Evolutionary conservation across 306 rosid genomes (phyloP).

Genomic region (Adenanthera pavonina): DNA sequence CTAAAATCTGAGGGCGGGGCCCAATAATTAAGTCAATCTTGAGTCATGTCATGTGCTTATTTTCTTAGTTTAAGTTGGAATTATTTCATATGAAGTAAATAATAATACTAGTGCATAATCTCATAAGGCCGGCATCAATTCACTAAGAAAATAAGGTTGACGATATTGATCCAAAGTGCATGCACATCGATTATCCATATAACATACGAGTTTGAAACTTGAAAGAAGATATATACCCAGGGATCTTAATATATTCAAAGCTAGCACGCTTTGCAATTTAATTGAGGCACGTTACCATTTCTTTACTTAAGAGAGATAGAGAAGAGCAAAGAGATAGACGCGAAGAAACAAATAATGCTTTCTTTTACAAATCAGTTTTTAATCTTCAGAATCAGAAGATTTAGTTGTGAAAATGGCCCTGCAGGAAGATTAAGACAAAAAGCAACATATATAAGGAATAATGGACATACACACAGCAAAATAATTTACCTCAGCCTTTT

Average conservation of each 20-base stretch:
- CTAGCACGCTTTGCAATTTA: constrained; percentile 37
- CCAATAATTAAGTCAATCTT: neutral
- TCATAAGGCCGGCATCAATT: neutral
- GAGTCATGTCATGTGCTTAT: neutral
- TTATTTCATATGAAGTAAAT: neutral
- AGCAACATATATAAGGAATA: neutral
- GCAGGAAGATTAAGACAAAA: neutral
- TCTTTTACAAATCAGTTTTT: neutral
- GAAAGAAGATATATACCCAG: constrained; percentile 21
- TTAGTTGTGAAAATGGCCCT: neutral
- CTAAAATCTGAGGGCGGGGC: constrained; percentile 5
- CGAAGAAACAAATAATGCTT: constrained; percentile 24
- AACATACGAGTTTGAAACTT: constrained; percentile 29
- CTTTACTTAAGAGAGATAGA: constrained; percentile 32
- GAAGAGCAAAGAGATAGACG: neutral
- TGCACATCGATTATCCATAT: neutral
- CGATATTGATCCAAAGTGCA: neutral
- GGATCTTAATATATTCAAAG: constrained; percentile 19
- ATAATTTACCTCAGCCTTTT: constrained; percentile 38
- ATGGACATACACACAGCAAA: neutral
- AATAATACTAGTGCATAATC: neutral
- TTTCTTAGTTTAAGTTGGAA: too few relatives aligned
- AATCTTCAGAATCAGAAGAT: neutral
- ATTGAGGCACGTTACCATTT: constrained; percentile 49
- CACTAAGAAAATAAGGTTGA: neutral